A percentile compares a stretch with the other conserved stretches of the same genome.
Conservation (phyloP, 176 grass and related monocot species). For the Elymus sibiricus region DNA sequence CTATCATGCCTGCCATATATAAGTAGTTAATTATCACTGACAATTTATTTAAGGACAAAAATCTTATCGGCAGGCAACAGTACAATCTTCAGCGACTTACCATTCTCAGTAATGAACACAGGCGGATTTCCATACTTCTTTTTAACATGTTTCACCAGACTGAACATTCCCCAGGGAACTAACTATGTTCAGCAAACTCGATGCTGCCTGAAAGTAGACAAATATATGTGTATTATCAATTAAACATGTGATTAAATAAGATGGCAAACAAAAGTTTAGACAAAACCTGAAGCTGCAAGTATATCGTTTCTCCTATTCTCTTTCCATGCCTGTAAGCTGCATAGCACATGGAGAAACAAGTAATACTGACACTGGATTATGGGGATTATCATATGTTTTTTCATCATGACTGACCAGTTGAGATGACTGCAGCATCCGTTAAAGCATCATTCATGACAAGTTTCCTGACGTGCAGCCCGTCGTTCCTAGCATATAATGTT, state of each 20-base stretch:
- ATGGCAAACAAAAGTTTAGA: not conserved
- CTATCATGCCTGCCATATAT: constrained; percentile 60
- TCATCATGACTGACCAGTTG: constrained; percentile 53
- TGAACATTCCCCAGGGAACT: constrained; percentile 64
- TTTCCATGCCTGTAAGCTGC: constrained; percentile 73
- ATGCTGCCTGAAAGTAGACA: constrained; percentile 56
- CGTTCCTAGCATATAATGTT: constrained; percentile 87
- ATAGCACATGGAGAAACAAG: constrained; percentile 15
- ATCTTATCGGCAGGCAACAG: not conserved
- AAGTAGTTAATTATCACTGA: not conserved
- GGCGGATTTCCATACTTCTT: constrained; percentile 76
- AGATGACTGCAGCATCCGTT: constrained; percentile 53
- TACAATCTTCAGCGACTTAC: constrained; percentile 30
- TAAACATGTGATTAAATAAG: not conserved
- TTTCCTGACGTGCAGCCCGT: constrained; percentile 63
- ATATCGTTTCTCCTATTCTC: constrained; percentile 81
- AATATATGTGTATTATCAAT: not conserved
- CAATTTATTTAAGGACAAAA: not conserved
- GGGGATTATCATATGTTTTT: not conserved
- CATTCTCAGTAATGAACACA: constrained; percentile 84
- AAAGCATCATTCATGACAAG: constrained; percentile 81
- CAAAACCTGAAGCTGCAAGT: not conserved
- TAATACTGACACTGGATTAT: not conserved
- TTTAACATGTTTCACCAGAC: constrained; percentile 77
- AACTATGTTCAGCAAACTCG: constrained; percentile 81